These are phyloP conservation scores for Raddia guianensis DNA, from an alignment of 176 grass and related monocot genomes.

Conservation along the genomic window DNA sequence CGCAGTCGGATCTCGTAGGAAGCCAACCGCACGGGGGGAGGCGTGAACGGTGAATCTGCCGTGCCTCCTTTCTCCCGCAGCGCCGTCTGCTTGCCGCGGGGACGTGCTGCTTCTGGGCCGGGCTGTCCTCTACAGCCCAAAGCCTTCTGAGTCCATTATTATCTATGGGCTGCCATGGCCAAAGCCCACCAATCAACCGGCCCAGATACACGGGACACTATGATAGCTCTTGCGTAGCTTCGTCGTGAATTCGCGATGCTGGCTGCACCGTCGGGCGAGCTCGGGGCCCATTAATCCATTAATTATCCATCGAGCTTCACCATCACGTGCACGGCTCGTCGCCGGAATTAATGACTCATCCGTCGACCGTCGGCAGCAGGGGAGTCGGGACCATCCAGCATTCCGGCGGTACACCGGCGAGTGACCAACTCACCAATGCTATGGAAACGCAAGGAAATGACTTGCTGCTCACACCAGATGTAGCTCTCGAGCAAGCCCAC, in stretches of 20 bases:
- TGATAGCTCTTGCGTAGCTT: too few species aligned
- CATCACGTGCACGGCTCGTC: constrained; percentile 25
- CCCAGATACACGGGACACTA: not conserved
- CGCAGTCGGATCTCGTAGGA: constrained; percentile 48
- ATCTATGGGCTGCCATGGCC: too few species aligned
- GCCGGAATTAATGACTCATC: not conserved
- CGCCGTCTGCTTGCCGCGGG: constrained; percentile 34
- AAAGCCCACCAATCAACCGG: too few species aligned
- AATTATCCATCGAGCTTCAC: not conserved
- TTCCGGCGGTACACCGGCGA: not conserved
- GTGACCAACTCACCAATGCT: not conserved
- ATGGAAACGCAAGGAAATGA: not conserved
- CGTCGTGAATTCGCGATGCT: not conserved
- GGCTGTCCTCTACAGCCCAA: not conserved
- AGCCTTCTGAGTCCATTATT: too few species aligned
- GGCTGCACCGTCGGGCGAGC: not conserved
- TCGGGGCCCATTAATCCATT: not conserved
- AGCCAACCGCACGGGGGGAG: constrained; percentile 16
- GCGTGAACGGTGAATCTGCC: constrained; percentile 44
- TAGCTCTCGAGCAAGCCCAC: too few species aligned
- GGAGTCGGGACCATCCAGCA: not conserved
- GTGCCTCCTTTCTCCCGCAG: constrained; percentile 34
- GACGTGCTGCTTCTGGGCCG: constrained; percentile 13
- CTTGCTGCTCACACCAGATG: not conserved
- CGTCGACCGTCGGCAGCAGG: too few species aligned